These are phyloP conservation scores for Echium plantagineum DNA, from an alignment of 257 asterid species.

Conservation along the genomic window DNA sequence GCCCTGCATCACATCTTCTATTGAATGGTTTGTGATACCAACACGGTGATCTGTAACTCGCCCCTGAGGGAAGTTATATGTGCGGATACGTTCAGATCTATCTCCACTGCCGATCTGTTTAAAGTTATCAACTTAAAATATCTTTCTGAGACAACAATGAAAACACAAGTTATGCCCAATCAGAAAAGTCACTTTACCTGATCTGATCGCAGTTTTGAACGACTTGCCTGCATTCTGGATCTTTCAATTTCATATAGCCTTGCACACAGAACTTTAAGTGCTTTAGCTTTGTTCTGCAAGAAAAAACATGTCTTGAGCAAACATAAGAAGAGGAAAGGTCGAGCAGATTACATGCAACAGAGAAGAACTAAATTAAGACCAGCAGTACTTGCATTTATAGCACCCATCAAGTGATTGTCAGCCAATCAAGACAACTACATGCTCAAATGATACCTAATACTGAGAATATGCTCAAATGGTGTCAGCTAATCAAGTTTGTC, in stretches of 20 bases:
- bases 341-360: constrained; percentile 1
- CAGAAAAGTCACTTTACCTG: constrained; percentile 36
- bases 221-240: constrained; percentile 43
- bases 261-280: constrained; percentile 75
- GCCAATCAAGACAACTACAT: background rate
- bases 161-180: constrained; percentile 3
- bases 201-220: constrained; percentile 71
- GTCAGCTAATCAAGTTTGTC: background rate
- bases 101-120: constrained; percentile 94
- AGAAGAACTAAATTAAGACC: background rate
- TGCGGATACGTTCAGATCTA: constrained; percentile 95
- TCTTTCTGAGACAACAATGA: background rate
- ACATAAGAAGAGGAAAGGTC: constrained; percentile 3
- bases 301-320: constrained; percentile 4
- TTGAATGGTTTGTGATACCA: constrained; percentile 72
- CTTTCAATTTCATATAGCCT: constrained; percentile 79
- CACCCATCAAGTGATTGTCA: background rate
- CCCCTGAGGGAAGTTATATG: constrained; percentile 94
- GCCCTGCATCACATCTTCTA: constrained; percentile 75
- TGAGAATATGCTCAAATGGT: no score
- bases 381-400: no score
- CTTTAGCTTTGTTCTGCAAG: constrained; percentile 80
- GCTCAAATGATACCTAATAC: background rate
- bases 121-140: constrained; percentile 8
- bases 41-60: constrained; percentile 96